A percentile compares a stretch with the other conserved stretches of the same genome.
Evolutionary conservation across 495 filamentous ascomycete species (phyloP).

Genomic region (Penicilliopsis zonata): DNA sequence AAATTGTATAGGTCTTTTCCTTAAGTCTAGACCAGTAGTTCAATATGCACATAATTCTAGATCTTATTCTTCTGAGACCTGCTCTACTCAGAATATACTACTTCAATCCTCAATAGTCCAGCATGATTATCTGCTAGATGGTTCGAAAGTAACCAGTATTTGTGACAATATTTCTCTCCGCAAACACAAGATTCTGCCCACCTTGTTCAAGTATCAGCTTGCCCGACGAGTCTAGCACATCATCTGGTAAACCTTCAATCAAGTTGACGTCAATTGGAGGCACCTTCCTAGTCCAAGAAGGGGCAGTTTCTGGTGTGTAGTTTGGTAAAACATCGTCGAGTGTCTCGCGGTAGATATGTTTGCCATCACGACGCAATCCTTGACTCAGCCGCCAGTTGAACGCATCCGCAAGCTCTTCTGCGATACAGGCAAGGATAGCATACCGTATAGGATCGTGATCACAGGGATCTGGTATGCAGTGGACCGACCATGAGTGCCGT

Average conservation of each 20-base stretch:
- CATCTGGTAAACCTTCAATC: slow-evolving; percentile 1
- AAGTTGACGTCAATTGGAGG: slow-evolving; percentile 1
- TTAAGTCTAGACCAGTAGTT: no score
- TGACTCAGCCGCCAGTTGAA: slow-evolving; percentile 15
- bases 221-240: neutral
- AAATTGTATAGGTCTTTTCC: no score
- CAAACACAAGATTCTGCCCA: neutral
- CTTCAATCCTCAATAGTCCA: no score
- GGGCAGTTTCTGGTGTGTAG: slow-evolving; percentile 1
- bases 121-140: no score
- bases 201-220: slow-evolving; percentile 1
- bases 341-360: slow-evolving; percentile 4
- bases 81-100: no score
- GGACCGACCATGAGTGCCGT: slow-evolving; percentile 4
- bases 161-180: slow-evolving; percentile 1
- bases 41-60: no score
- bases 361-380: slow-evolving; percentile 8
- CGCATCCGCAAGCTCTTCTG: slow-evolving; percentile 13
- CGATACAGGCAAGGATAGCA: slow-evolving; percentile 12
- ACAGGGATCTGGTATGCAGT: slow-evolving; percentile 10
- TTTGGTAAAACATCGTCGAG: slow-evolving; percentile 2
- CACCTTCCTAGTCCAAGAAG: slow-evolving; percentile 1
- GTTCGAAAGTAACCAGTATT: slow-evolving; percentile 1
- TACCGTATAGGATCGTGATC: slow-evolving; percentile 12
- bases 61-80: no score